A percentile compares a stretch with the other conserved stretches of the same genome.
Evolutionary conservation across 2,329 filamentous ascomycete species (phyloP).

Genomic region (Penicillium corylophilum): DNA sequence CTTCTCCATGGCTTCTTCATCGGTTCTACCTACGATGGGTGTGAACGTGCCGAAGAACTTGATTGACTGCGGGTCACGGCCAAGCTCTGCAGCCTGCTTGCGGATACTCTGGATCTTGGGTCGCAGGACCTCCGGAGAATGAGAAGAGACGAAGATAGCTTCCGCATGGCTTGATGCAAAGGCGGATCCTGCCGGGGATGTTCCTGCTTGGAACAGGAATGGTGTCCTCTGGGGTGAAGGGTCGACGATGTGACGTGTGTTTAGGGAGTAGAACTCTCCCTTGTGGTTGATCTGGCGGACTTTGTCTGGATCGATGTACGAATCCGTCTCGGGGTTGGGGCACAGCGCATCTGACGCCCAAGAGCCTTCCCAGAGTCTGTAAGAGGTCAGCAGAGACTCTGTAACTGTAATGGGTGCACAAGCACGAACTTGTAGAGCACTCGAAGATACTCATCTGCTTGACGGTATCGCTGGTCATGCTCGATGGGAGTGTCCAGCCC

Average conservation of each 20-base stretch:
- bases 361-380: slow-evolving; percentile 55
- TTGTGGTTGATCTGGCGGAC: slow-evolving; percentile 61
- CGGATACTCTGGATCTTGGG: slow-evolving; percentile 57
- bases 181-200: slow-evolving; percentile 55
- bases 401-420: not conserved
- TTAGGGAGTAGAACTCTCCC: slow-evolving; percentile 55
- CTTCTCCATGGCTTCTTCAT: slow-evolving; percentile 56
- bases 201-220: slow-evolving; percentile 60
- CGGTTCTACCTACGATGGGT: slow-evolving; percentile 51
- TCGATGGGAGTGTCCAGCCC: slow-evolving; percentile 58
- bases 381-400: not conserved
- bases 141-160: slow-evolving; percentile 59
- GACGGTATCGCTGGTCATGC: slow-evolving; percentile 61
- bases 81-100: slow-evolving; percentile 49
- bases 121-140: slow-evolving; percentile 50
- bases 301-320: slow-evolving; percentile 59
- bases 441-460: slow-evolving; percentile 62
- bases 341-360: slow-evolving; percentile 60
- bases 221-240: slow-evolving; percentile 59
- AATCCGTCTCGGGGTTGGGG: slow-evolving; percentile 54
- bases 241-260: slow-evolving; percentile 51
- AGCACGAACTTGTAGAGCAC: slow-evolving; percentile 60
- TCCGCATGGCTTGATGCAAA: slow-evolving; percentile 62
- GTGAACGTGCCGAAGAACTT: slow-evolving; percentile 57
- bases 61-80: slow-evolving; percentile 57